Evolutionary conservation across 2,329 filamentous ascomycete species (phyloP).

Genomic region (Hypoxylon sp.): DNA sequence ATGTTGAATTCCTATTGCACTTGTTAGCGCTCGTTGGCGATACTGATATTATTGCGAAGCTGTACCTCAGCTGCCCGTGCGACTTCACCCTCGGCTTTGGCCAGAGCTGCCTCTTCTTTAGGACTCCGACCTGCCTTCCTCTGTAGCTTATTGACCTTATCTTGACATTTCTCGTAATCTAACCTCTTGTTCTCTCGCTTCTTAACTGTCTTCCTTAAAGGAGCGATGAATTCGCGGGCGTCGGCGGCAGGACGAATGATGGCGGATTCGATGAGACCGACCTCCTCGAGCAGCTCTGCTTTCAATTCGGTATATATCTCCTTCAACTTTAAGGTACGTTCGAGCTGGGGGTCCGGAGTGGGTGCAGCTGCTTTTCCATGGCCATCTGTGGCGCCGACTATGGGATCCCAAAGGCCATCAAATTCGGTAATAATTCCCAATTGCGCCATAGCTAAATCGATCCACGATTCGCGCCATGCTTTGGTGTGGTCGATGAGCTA

Average conservation of each 20-base stretch:
- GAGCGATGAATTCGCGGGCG: conserved; percentile 73
- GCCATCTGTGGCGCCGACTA: conserved; percentile 70
- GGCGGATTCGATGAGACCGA: conserved; percentile 73
- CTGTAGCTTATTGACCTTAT: conserved; percentile 72
- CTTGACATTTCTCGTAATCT: conserved; percentile 81
- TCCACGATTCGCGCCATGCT: conserved; percentile 82
- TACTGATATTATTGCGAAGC: neutral
- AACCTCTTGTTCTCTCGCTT: conserved; percentile 83
- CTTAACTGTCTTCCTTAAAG: conserved; percentile 84
- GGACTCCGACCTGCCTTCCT: conserved; percentile 75
- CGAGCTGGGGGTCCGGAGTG: conserved; percentile 70
- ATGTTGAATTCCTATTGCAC: conserved; percentile 70
- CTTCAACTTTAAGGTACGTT: conserved; percentile 71
- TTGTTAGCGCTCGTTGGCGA: conserved; percentile 17
- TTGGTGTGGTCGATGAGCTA: conserved; percentile 81
- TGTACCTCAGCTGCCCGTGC: conserved; percentile 71
- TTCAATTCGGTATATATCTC: conserved; percentile 75
- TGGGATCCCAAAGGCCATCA: conserved; percentile 78
- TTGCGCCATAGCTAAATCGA: conserved; percentile 74
- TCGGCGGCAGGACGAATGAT: conserved; percentile 75
- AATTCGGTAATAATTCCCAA: conserved; percentile 72
- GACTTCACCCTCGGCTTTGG: conserved; percentile 76
- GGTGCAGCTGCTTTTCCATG: conserved; percentile 62
- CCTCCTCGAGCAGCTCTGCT: conserved; percentile 74
- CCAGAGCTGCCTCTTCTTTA: conserved; percentile 75